A percentile compares a stretch with the other conserved stretches of the same genome.
These are phyloP conservation scores for Boletus vinaceobasis DNA, from an alignment of 768 basidiomycete species.

Conservation along the genomic window DNA sequence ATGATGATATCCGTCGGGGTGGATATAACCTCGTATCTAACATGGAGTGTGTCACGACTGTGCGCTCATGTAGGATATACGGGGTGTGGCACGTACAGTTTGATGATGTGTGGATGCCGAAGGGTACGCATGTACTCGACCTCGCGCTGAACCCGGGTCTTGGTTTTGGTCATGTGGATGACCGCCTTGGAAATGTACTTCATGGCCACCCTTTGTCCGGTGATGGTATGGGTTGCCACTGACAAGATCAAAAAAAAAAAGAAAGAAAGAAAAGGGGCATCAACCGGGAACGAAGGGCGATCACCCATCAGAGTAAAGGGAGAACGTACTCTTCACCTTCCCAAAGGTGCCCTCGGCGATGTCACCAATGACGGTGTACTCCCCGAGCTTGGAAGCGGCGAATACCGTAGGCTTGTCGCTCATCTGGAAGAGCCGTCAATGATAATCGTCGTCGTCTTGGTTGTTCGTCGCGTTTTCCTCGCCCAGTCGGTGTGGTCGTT, in stretches of 20 bases:
- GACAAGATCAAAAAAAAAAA: slow-evolving; percentile 12
- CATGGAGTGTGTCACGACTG: slow-evolving; percentile 5
- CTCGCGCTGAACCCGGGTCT: slow-evolving; percentile 87
- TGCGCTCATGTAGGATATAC: background rate
- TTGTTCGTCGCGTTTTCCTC: background rate
- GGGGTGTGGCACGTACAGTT: slow-evolving; percentile 59
- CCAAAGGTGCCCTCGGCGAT: slow-evolving; percentile 98
- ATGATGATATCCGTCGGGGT: slow-evolving; percentile 96
- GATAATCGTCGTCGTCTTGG: slow-evolving; percentile 12
- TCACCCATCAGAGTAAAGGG: slow-evolving; percentile 4
- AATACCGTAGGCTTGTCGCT: slow-evolving; percentile 31
- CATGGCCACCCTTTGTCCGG: slow-evolving; percentile 95
- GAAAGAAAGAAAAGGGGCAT: slow-evolving; percentile 5
- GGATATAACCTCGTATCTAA: slow-evolving; percentile 83
- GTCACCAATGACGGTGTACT: slow-evolving; percentile 84
- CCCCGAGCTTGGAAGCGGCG: slow-evolving; percentile 76
- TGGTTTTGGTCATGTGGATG: slow-evolving; percentile 88
- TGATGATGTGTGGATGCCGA: slow-evolving; percentile 95
- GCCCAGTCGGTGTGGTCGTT: background rate
- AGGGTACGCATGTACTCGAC: slow-evolving; percentile 96
- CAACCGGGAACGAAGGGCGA: slow-evolving; percentile 13
- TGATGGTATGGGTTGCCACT: slow-evolving; percentile 95
- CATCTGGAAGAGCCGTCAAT: slow-evolving; percentile 22
- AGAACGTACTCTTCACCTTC: slow-evolving; percentile 91
- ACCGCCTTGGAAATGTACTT: slow-evolving; percentile 95